Evolutionary conservation across 169 alveolate genomes (phyloP), one percentile per base, ranked within the genome.

Genomic region (Perkinsus chesapeaki): DNA sequence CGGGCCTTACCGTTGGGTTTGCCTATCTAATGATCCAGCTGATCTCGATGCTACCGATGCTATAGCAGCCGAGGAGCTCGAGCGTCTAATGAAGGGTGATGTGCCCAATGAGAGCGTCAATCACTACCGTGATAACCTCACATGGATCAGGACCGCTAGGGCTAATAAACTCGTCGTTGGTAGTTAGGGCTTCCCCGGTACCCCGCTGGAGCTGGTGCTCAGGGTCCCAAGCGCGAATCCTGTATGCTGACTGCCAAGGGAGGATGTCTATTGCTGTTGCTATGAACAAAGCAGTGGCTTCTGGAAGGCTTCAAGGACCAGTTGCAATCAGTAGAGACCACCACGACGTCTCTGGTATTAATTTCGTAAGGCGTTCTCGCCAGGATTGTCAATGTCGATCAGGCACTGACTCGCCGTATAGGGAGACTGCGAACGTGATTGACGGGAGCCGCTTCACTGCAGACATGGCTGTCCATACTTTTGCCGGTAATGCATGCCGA

Each of bases 1-100:
- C 93, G 97, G 97, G 0, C 97, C 97, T 0, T 96, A 92, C 73
- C 92, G 97, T 47, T 96, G 97, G 97, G 94, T 95, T 20, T 96
- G 97, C 93, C 93, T 93, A 3, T 92, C 95, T 16, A 93, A 94
- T 36, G n/a, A 91, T 34, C 92, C 93, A 12, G 95, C 94, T 38
- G 97, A 96, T 43, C 91, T 96, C 34, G 37, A n/a, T 60, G 37
- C 39, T 27, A 96, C 96, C 47, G 96, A 94, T 47, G 94, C 73
- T 39, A 95, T 96, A 27, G 97, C 97, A 31, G 93, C 91, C 39
- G 91, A 96, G 91, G 96, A 92, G 27, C 92, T 96, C 38, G 48
- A 90, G 90, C 93, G 92, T 36, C 43, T 93, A 48, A 36, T 93
- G 47, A 92, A 60, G 82, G 31, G 82, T 5, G 82, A 23, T 23